Conservation (phyloP, 176 grass and related monocot genomes). For the Poa annua region DNA sequence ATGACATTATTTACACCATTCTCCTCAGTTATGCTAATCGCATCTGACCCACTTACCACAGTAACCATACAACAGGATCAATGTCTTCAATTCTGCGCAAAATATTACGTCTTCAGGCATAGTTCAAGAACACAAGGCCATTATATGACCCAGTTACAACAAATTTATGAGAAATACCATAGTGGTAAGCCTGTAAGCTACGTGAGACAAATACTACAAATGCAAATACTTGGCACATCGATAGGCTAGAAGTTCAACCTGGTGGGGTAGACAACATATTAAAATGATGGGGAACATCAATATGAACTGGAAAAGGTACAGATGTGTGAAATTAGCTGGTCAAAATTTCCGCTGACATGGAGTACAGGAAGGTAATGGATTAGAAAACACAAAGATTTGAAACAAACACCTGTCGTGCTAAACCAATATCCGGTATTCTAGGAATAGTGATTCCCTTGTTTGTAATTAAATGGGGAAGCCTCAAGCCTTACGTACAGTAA, state of each 20-base stretch:
- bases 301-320: background rate
- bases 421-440: background rate
- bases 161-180: background rate
- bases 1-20: background rate
- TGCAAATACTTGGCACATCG: background rate
- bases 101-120: background rate
- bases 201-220: background rate
- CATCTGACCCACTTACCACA: background rate
- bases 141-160: background rate
- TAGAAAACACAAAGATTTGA: constrained; percentile 5
- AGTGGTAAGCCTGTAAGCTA: background rate
- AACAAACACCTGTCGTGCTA: background rate
- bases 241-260: background rate
- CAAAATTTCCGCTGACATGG: background rate
- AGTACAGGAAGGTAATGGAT: background rate
- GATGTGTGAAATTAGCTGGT: background rate
- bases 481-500: constrained; percentile 36
- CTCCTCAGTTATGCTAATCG: too few species aligned
- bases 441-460: background rate
- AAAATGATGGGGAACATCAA: background rate
- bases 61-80: background rate
- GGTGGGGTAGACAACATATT: background rate
- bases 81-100: background rate
- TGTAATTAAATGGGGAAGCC: constrained; percentile 13
- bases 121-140: background rate